phyloP scores from a whole-genome alignment of 495 filamentous ascomycete species.

The Aspergillus nanangensis region DNA sequence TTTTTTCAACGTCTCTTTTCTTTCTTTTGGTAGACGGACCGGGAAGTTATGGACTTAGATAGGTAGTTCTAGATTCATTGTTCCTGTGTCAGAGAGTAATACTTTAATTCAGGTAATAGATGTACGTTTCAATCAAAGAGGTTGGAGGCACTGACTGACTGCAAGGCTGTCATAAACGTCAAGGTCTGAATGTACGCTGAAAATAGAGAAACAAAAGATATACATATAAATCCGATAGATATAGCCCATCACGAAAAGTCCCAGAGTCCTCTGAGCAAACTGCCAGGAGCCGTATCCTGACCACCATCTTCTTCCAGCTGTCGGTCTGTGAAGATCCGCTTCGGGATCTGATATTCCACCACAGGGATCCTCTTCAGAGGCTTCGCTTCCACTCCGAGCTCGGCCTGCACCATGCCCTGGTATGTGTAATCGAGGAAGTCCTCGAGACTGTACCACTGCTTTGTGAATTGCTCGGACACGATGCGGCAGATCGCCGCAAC shows the following conservation, averaged over 20 bases:
- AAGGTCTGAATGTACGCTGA: slow-evolving; percentile 2
- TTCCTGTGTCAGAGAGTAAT: too few species aligned
- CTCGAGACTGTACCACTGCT: slow-evolving; percentile 85
- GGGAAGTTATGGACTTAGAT: too few species aligned
- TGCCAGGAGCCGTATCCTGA: slow-evolving; percentile 34
- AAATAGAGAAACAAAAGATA: slow-evolving; percentile 4
- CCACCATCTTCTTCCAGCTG: slow-evolving; percentile 41
- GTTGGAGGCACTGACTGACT: too few species aligned
- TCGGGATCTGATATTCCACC: slow-evolving; percentile 91
- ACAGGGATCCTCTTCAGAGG: slow-evolving; percentile 80
- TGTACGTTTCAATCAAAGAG: too few species aligned
- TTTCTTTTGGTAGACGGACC: too few species aligned
- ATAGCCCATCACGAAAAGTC: slow-evolving; percentile 25
- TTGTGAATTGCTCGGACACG: slow-evolving; percentile 95
- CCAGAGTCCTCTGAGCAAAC: slow-evolving; percentile 36
- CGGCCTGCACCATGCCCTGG: slow-evolving; percentile 76
- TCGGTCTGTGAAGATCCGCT: slow-evolving; percentile 66
- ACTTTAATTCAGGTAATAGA: too few species aligned
- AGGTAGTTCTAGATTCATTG: too few species aligned
- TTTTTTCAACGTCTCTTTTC: too few species aligned
- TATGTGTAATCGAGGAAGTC: slow-evolving; percentile 97
- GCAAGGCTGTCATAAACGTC: too few species aligned
- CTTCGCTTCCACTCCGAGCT: slow-evolving; percentile 60
- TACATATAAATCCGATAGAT: slow-evolving; percentile 2
- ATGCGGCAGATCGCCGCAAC: slow-evolving; percentile 92